Base-by-base conservation (phyloP, 108 stramenopile genomes). In the Epithemia pelagica region DNA sequence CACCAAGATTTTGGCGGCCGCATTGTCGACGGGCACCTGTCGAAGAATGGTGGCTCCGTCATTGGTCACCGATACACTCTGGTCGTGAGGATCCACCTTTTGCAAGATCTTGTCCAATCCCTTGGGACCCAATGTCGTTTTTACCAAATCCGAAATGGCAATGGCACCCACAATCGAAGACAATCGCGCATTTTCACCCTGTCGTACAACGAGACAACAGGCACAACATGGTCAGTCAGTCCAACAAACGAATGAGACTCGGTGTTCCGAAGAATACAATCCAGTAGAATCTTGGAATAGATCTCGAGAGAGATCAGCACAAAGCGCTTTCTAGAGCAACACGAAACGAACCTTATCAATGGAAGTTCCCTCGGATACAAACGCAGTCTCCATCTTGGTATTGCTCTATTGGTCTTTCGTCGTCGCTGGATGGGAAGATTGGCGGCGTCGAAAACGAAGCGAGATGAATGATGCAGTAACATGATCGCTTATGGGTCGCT, bases 111-210 rank as follows among this genome's bases (percentile, higher is more conserved):
- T 97, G 78, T 97, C 96, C 95, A 98, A 96, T 29, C 99, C 99
- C 73, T 99, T 98, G 28, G 99, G 99, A n/a, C 99, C 99, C 2
- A 99, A 82, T 2, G 99, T 99, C 23, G 99, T 97, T 73, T 99
- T 99, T 28, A 99, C 98, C 29, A 99, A 76, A 70, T 99, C 99
- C 32, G 96, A 94, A 54, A 99, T 98, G 55, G 99, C 96, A 73
- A 99, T 99, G 68, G 99, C 99, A 25, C 99, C 99, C 33, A 99
- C 86, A 67, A 99, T 96, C 56, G 96, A 97, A 22, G 92, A 94
- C 66, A 99, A 71, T 53, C 99, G 95, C 59, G 99, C 98, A 78
- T 96, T 97, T 75, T 99, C 97, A 66, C 99, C 99, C 96, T 97
- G 58, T 18, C 26, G 25, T 31, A 53, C 33, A 37, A 32, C 21